Evolutionary conservation across 1,284 basidiomycete species (phyloP), one percentile per base, ranked within the genome.

Genomic region (Cystobasidiaceae sp.): DNA sequence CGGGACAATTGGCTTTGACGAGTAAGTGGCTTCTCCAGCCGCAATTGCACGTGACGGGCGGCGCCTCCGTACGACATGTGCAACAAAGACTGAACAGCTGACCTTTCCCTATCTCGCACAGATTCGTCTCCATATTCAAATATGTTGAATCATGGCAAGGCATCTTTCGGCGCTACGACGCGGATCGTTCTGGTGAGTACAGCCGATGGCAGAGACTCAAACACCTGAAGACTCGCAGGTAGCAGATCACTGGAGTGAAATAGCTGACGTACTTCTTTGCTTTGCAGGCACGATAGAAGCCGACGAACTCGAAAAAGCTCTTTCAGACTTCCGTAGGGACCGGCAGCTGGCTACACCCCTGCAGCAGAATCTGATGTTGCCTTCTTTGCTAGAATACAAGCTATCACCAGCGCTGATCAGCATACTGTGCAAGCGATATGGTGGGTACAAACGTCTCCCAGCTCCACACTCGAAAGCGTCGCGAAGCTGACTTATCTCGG

Each of bases 1-100:
- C 70, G 88, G 88, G 23, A 85, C 85, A 1, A 90, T 90, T 68
- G 84, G 83, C 32, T 89, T 88, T 77, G 84, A 71, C 86, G 88
- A 90, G 73, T 90, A 67, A 27, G 55, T 49, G n/a, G 11, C 37
- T 39, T 11, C 37, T n/a, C 11, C 37, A 39, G 11, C 37, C n/a
- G 37, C 37, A 39, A 39, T 11, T 39, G 37, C 11, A 39, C n/a
- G 37, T 11, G 37, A 11, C 37, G 37, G 11, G 11, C n/a, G n/a
- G n/a, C n/a, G n/a, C n/a, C n/a, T n/a, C n/a, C n/a, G n/a, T n/a
- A n/a, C n/a, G n/a, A n/a, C n/a, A n/a, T n/a, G n/a, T n/a, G n/a
- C n/a, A n/a, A n/a, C n/a, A n/a, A n/a, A n/a, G n/a, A n/a, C n/a
- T n/a, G n/a, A n/a, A n/a, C n/a, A 23, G 23, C 7, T 30, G 11